Base-by-base conservation (phyloP, 169 alveolate species). In the Plasmodium gonderi region DNA sequence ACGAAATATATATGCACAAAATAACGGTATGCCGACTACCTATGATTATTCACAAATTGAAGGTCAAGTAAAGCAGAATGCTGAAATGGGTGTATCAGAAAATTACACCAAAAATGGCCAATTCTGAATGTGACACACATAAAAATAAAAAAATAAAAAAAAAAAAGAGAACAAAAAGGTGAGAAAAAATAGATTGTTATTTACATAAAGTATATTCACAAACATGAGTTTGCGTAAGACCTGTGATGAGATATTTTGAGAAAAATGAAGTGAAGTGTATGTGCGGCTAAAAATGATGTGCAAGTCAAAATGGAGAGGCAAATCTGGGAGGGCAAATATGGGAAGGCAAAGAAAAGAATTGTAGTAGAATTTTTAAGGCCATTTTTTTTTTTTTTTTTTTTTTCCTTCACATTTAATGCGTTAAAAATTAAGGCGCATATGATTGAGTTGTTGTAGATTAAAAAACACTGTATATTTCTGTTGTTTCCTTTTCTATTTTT, bases 41-140 rank as follows among this genome's bases (percentile, higher is more conserved):
- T 94, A 90, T 79, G 96, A 94, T 80, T 94, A 94, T 47, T 79
- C 96, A n/a, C 96, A 94, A 75, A 90, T 94, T 75, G 94, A 94
- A 79, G 94, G 94, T 47, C 96, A 94, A 82, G 93, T 94, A 36
- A 72, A 91, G 45, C 92, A 89, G 9, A 94, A 90, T 36, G 91
- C 92, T 11, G 96, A 94, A 79, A 91, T 94, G 95, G 96, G 96
- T 0, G 95, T 94, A 3, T 72, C 94, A 20, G 92, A 79, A 64
- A 83, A 94, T 42, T 91, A 94, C 60, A 7, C 17, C 9, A 69
- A 47, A 17, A 36, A 9, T 64, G 67, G 79, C 0, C 91, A 82
- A 69, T 82, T 68, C 42, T 82, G 81, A 82, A 69, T 20, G 64
- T 0, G 64, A 20, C 31, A n/a, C 33, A 26, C 17, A 23, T 20